Conservation (phyloP, 2,329 filamentous ascomycete genomes). For the Epichloe aotearoae region DNA sequence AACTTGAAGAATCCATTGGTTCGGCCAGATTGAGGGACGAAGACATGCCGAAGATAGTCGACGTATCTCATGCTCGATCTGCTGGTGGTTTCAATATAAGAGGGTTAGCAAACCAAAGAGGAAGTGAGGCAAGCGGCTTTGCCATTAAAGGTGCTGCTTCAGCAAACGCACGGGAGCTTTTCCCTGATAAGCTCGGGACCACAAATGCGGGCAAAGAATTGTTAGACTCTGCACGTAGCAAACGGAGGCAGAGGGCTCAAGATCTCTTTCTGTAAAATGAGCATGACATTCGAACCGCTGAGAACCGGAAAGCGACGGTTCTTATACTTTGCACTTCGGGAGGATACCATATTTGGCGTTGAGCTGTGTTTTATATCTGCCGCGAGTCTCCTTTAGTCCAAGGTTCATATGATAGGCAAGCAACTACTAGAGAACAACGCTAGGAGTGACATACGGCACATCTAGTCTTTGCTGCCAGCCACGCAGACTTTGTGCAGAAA, state of each 20-base stretch:
- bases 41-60: constrained; percentile 43
- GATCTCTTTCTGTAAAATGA: constrained; percentile 53
- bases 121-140: constrained; percentile 36
- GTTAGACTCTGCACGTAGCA: constrained; percentile 35
- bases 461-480: not conserved
- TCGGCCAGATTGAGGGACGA: constrained; percentile 24
- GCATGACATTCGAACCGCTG: not conserved
- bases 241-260: constrained; percentile 56
- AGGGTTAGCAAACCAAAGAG: constrained; percentile 37
- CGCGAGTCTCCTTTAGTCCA: not conserved
- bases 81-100: constrained; percentile 44
- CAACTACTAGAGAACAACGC: not conserved
- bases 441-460: not conserved
- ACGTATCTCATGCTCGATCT: constrained; percentile 31
- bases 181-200: constrained; percentile 47
- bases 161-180: constrained; percentile 47
- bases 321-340: too few relatives aligned
- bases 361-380: not conserved
- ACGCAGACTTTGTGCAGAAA: not conserved
- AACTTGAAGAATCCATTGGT: constrained; percentile 25
- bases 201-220: constrained; percentile 55
- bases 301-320: too few relatives aligned
- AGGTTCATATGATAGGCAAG: not conserved
- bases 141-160: constrained; percentile 51
- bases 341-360: not conserved